Conservation (phyloP, 1,284 basidiomycete species). For the Sporisorium iseilematis-ciliati region DNA sequence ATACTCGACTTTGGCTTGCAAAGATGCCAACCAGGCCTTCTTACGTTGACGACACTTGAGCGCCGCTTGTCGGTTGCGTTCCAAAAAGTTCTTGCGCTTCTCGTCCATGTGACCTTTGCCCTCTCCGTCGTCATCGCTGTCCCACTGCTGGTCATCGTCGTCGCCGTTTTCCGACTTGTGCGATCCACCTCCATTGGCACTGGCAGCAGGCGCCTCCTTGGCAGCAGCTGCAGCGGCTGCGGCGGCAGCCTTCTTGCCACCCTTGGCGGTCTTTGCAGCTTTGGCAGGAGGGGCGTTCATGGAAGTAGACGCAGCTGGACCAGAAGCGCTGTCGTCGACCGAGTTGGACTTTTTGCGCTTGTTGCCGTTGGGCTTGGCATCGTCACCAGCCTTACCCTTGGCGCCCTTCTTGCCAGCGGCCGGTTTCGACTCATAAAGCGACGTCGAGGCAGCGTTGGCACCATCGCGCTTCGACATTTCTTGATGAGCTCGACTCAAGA, state of each 20-base stretch:
- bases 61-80: constrained; percentile 76
- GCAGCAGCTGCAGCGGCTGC: constrained; percentile 23
- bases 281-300: constrained; percentile 32
- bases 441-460: constrained; percentile 34
- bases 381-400: constrained; percentile 17
- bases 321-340: constrained; percentile 15
- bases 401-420: constrained; percentile 17
- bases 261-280: constrained; percentile 66
- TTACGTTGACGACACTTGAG: constrained; percentile 98
- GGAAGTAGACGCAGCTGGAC: constrained; percentile 4
- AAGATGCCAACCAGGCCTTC: constrained; percentile 93
- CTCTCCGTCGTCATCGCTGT: constrained; percentile 35
- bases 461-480: constrained; percentile 95
- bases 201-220: constrained; percentile 63
- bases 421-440: constrained; percentile 43
- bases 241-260: constrained; percentile 68
- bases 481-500: constrained; percentile 92
- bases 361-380: constrained; percentile 44
- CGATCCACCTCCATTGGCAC: constrained; percentile 17
- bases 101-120: constrained; percentile 67
- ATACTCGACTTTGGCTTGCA: constrained; percentile 93
- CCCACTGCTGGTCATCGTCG: constrained; percentile 44
- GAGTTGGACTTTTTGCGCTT: constrained; percentile 59
- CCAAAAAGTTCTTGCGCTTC: constrained; percentile 67
- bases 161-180: constrained; percentile 71